These are phyloP conservation scores for Triticum urartu DNA, from an alignment of 176 grass and related monocot genomes.

Conservation along the genomic window DNA sequence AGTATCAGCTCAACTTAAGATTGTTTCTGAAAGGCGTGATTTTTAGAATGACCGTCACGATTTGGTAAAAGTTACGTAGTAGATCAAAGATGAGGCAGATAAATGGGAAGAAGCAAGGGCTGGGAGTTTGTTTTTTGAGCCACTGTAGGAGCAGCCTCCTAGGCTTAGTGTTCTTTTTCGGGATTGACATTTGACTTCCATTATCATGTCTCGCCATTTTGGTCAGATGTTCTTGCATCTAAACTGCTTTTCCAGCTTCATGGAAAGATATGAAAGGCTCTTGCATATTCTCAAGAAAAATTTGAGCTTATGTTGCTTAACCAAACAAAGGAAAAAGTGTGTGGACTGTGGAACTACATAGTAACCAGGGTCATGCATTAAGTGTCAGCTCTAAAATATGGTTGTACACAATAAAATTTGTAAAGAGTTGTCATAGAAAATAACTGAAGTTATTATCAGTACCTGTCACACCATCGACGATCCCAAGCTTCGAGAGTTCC, in stretches of 20 bases:
- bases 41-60: not conserved
- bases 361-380: slow-evolving; percentile 3
- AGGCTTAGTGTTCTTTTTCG: not conserved
- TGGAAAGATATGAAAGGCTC: not conserved
- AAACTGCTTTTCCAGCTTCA: not conserved
- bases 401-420: slow-evolving; percentile 13
- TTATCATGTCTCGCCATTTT: not conserved
- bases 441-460: slow-evolving; percentile 30
- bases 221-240: not conserved
- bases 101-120: not conserved
- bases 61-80: not conserved
- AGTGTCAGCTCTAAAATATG: slow-evolving; percentile 4
- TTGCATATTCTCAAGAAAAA: not conserved
- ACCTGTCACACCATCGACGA: slow-evolving; percentile 75
- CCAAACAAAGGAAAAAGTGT: not conserved
- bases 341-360: not conserved
- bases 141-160: not conserved
- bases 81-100: not conserved
- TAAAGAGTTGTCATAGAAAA: not conserved
- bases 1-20: not conserved
- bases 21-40: not conserved
- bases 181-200: not conserved
- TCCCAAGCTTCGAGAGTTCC: slow-evolving; percentile 81
- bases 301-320: not conserved
- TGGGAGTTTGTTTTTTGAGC: not conserved